Percentiles rank a stretch among this genome's conserved stretches.
phyloP scores from a whole-genome alignment of 306 rosid genomes.

The Canavalia ensiformis region DNA sequence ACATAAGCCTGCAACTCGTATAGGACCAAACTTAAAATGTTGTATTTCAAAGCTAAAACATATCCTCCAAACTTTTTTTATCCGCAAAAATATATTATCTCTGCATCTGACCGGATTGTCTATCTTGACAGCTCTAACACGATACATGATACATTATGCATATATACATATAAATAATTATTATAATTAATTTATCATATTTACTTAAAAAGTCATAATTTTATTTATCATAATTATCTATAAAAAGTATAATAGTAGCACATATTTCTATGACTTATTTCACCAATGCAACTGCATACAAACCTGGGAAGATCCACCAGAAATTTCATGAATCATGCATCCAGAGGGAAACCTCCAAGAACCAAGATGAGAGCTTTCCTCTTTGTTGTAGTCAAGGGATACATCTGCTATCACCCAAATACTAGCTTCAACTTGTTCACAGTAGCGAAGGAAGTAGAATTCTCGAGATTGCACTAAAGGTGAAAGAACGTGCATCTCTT shows the following conservation, averaged over 20 bases:
- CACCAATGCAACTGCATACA: not conserved
- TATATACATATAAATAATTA: too few relatives aligned
- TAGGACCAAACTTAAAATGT: too few relatives aligned
- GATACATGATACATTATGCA: too few relatives aligned
- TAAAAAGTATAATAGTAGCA: not conserved
- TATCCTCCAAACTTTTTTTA: too few relatives aligned
- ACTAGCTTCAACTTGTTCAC: conserved; percentile 58
- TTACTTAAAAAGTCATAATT: too few relatives aligned
- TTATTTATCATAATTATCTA: too few relatives aligned
- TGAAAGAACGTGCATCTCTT: conserved; percentile 77
- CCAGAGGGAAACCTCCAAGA: conserved; percentile 82
- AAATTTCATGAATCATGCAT: conserved; percentile 63
- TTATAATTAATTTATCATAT: too few relatives aligned
- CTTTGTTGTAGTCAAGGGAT: conserved; percentile 58
- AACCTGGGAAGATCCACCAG: conserved; percentile 63
- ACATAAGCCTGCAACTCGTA: too few relatives aligned
- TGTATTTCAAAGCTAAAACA: too few relatives aligned
- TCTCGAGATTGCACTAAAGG: conserved; percentile 69
- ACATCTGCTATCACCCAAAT: conserved; percentile 71
- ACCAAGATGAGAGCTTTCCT: conserved; percentile 10
- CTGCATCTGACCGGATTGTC: too few relatives aligned
- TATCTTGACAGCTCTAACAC: too few relatives aligned
- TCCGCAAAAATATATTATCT: too few relatives aligned
- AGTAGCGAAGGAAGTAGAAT: conserved; percentile 65
- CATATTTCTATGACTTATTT: not conserved